These are phyloP conservation scores for Tulasnella sp. DNA, from an alignment of 768 basidiomycete genomes.

Conservation along the genomic window DNA sequence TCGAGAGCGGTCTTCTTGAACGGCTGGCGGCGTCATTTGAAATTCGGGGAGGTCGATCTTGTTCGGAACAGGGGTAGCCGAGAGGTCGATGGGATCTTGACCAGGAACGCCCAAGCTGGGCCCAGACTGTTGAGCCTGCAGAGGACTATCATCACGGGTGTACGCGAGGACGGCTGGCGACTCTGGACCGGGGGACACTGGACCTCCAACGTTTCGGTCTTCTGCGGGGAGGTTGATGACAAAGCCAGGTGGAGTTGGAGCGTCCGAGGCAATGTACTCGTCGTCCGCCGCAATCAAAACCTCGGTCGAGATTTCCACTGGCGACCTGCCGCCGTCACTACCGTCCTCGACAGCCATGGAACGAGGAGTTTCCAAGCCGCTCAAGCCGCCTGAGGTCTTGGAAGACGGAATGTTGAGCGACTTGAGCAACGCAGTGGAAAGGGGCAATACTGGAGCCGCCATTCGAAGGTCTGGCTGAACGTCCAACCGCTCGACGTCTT, in stretches of 20 bases:
- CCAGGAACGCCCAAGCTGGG: neutral
- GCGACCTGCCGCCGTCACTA: neutral
- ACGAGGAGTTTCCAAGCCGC: constrained; percentile 5
- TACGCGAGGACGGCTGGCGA: constrained; percentile 5
- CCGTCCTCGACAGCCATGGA: constrained; percentile 12
- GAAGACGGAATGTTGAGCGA: constrained; percentile 7
- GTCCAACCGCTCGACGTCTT: neutral
- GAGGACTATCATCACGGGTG: neutral
- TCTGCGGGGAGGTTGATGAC: neutral
- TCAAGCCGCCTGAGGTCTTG: neutral
- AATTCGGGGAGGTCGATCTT: neutral
- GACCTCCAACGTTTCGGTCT: neutral
- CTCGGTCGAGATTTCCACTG: neutral
- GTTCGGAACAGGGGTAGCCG: constrained; percentile 1
- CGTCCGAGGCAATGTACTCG: neutral
- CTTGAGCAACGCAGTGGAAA: neutral
- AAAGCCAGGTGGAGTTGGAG: neutral
- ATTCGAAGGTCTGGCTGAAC: constrained; percentile 9
- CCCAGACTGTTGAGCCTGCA: neutral
- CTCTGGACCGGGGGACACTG: neutral
- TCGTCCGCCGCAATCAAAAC: neutral
- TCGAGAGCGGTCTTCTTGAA: neutral
- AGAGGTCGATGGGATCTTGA: neutral
- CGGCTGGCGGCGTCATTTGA: constrained; percentile 1
- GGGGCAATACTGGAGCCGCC: neutral